A percentile compares a stretch with the other conserved stretches of the same genome.
Evolutionary conservation across 2,329 filamentous ascomycete genomes (phyloP).

Genomic region (Penicillium sp.): DNA sequence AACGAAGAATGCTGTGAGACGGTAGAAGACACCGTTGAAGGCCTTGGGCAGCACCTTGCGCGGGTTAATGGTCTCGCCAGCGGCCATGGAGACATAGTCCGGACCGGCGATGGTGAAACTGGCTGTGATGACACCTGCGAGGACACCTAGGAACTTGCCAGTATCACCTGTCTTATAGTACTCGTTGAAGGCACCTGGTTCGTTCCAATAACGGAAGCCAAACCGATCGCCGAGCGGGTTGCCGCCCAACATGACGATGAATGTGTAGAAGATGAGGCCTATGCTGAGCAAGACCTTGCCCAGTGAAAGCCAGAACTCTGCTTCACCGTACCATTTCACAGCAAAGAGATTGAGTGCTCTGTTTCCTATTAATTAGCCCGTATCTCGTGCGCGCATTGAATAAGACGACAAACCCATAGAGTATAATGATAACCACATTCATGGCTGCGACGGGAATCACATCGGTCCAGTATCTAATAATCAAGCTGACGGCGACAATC

Average conservation of each 20-base stretch:
- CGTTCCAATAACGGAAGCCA: slow-evolving; percentile 60
- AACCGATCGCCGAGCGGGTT: slow-evolving; percentile 65
- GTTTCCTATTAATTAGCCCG: not conserved
- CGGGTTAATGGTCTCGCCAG: slow-evolving; percentile 63
- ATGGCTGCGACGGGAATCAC: slow-evolving; percentile 40
- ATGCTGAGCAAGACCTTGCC: slow-evolving; percentile 65
- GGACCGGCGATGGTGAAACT: slow-evolving; percentile 60
- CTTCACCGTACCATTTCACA: slow-evolving; percentile 66
- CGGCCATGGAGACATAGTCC: slow-evolving; percentile 57
- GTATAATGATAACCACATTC: slow-evolving; percentile 39
- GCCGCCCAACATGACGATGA: slow-evolving; percentile 73
- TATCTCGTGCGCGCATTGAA: not conserved
- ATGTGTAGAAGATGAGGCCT: slow-evolving; percentile 65
- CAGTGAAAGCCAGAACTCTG: slow-evolving; percentile 65
- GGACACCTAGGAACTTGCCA: slow-evolving; percentile 66
- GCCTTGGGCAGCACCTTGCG: slow-evolving; percentile 61
- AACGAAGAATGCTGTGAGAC: slow-evolving; percentile 66
- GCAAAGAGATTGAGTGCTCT: slow-evolving; percentile 58
- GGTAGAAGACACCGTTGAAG: slow-evolving; percentile 71
- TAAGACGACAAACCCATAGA: slow-evolving; percentile 34
- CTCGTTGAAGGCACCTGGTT: slow-evolving; percentile 62
- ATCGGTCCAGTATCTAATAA: slow-evolving; percentile 45
- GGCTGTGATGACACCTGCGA: slow-evolving; percentile 64
- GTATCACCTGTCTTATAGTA: slow-evolving; percentile 56
- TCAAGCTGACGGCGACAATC: slow-evolving; percentile 44